These are phyloP conservation scores for Globisporangium recalcitrans DNA, from an alignment of 352 stramenopile species.

Conservation along the genomic window DNA sequence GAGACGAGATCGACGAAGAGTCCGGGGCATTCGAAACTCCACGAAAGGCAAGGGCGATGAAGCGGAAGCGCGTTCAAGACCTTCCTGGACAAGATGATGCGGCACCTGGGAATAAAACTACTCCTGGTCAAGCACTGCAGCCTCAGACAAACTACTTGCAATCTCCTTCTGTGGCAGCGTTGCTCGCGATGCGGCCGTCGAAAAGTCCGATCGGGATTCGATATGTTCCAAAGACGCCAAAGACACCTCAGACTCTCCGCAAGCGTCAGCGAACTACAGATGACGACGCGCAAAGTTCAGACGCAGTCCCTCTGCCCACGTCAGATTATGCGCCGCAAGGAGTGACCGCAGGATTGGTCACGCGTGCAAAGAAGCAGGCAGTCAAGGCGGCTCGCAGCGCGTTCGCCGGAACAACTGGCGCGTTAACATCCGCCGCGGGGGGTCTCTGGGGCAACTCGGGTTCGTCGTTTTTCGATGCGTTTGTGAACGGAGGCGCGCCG, in stretches of 20 bases:
- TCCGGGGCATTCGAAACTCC: slow-evolving; percentile 22
- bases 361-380: slow-evolving; percentile 36
- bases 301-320: not conserved
- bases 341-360: slow-evolving; percentile 33
- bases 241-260: slow-evolving; percentile 15
- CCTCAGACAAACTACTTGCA: slow-evolving; percentile 9
- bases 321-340: slow-evolving; percentile 29
- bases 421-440: slow-evolving; percentile 1
- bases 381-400: slow-evolving; percentile 15
- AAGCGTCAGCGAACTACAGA: slow-evolving; percentile 12
- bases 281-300: not conserved
- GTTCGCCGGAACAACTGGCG: slow-evolving; percentile 8
- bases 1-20: slow-evolving; percentile 18
- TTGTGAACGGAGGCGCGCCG: slow-evolving; percentile 61
- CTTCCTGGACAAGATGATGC: slow-evolving; percentile 5
- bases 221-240: slow-evolving; percentile 18
- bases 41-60: slow-evolving; percentile 22
- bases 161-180: slow-evolving; percentile 15
- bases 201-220: slow-evolving; percentile 20
- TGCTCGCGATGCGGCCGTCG: slow-evolving; percentile 20
- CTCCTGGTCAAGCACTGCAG: not conserved
- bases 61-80: slow-evolving; percentile 26
- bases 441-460: slow-evolving; percentile 20
- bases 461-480: slow-evolving; percentile 61
- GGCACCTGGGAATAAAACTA: slow-evolving; percentile 1